These are phyloP conservation scores for Penicillium polonicum DNA, from an alignment of 2,329 filamentous ascomycete species.

Conservation along the genomic window DNA sequence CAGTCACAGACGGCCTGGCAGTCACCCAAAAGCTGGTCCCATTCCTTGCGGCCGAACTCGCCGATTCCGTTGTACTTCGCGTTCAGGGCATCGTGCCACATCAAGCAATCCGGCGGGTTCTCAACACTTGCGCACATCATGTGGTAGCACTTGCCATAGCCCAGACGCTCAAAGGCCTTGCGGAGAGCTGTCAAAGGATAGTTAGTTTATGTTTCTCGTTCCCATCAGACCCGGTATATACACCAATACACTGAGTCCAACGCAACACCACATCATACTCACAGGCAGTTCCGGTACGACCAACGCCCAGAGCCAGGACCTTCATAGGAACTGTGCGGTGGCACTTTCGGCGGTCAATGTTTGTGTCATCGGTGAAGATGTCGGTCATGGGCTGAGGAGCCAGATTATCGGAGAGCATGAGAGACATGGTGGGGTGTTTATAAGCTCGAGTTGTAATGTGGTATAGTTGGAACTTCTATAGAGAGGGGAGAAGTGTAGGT, in stretches of 20 bases:
- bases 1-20: slow-evolving; percentile 68
- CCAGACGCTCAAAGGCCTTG: slow-evolving; percentile 64
- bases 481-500: slow-evolving; percentile 2
- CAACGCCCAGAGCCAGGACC: slow-evolving; percentile 67
- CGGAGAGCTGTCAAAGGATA: slow-evolving; percentile 54
- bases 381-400: slow-evolving; percentile 44
- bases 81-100: slow-evolving; percentile 68
- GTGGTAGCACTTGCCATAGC: slow-evolving; percentile 69
- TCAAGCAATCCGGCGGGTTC: slow-evolving; percentile 64
- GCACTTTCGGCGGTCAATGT: slow-evolving; percentile 66
- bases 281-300: slow-evolving; percentile 70
- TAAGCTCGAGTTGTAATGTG: slow-evolving; percentile 6
- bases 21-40: slow-evolving; percentile 66
- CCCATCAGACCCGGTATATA: neutral
- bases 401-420: slow-evolving; percentile 39
- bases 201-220: slow-evolving; percentile 8
- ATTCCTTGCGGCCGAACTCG: slow-evolving; percentile 64
- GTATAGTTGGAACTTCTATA: neutral
- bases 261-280: slow-evolving; percentile 31
- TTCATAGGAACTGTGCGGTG: slow-evolving; percentile 69
- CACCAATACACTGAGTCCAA: neutral
- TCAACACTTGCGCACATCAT: slow-evolving; percentile 70
- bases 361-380: slow-evolving; percentile 62
- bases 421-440: slow-evolving; percentile 30
- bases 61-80: slow-evolving; percentile 63